Conservation (phyloP, 495 filamentous ascomycete species). For the Neurospora sp. region DNA sequence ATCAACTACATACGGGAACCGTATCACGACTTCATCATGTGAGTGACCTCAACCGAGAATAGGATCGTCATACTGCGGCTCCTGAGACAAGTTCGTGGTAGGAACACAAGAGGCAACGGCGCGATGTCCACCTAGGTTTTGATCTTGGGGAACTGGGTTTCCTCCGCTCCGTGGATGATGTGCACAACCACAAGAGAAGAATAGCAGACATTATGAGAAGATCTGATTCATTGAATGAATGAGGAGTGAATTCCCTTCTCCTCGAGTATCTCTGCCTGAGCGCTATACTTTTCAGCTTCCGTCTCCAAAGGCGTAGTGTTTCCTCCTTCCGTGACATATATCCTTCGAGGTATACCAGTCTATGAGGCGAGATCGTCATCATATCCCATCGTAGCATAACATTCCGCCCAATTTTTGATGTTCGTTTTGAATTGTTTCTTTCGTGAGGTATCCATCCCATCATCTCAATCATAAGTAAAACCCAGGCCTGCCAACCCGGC, state of each 20-base stretch:
- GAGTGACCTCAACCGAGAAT: not conserved
- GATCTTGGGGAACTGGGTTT: not conserved
- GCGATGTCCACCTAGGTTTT: not conserved
- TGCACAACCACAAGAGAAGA: not conserved
- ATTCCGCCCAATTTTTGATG: not conserved
- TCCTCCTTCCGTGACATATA: not conserved
- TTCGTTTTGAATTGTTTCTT: not conserved
- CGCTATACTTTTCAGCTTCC: not conserved
- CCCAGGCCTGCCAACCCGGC: not conserved
- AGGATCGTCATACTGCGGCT: not conserved
- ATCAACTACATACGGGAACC: not conserved
- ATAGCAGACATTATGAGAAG: not conserved
- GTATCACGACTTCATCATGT: not conserved
- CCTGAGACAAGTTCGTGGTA: not conserved
- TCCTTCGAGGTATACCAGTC: not conserved
- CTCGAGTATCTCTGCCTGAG: not conserved
- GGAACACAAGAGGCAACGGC: not conserved
- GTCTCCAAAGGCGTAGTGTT: not conserved
- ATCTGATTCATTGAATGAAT: not conserved
- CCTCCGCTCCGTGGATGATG: not conserved
- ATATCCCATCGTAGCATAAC: not conserved
- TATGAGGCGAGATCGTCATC: not conserved
- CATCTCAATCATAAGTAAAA: not conserved
- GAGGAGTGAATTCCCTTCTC: not conserved
- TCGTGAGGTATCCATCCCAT: not conserved